phyloP scores from a whole-genome alignment of 805 yeast species.

The Myxozyma sirexii region DNA sequence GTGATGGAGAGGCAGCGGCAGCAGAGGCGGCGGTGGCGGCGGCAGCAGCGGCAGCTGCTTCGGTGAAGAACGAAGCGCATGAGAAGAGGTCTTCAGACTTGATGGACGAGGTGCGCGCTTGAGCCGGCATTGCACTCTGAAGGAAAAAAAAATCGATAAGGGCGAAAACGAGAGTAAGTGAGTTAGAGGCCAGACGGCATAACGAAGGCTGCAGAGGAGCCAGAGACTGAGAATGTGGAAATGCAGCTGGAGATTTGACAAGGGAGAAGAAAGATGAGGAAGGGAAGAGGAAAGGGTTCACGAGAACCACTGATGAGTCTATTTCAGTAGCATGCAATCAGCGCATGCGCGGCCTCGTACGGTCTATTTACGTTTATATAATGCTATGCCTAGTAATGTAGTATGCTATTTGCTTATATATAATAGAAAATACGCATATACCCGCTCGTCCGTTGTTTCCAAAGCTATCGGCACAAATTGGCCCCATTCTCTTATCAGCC shows the following conservation, averaged over 20 bases:
- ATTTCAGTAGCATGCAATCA: too few relatives aligned
- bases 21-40: background rate
- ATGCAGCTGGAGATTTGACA: too few relatives aligned
- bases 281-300: background rate
- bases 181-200: slow-evolving; percentile 3
- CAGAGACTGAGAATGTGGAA: background rate
- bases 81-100: background rate
- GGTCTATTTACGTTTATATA: too few relatives aligned
- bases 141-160: too few relatives aligned
- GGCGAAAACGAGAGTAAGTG: background rate
- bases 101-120: background rate
- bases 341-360: too few relatives aligned
- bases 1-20: background rate
- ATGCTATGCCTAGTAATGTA: too few relatives aligned
- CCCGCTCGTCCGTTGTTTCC: too few relatives aligned
- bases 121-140: background rate
- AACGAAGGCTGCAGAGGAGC: background rate
- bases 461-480: too few relatives aligned
- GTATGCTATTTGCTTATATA: too few relatives aligned
- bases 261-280: background rate
- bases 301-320: too few relatives aligned
- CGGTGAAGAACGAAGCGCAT: background rate
- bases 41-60: background rate
- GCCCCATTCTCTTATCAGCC: too few relatives aligned
- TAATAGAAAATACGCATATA: too few relatives aligned